phyloP scores from a whole-genome alignment of 1,139 yeast species.

The Blastobotrys aristatus region DNA sequence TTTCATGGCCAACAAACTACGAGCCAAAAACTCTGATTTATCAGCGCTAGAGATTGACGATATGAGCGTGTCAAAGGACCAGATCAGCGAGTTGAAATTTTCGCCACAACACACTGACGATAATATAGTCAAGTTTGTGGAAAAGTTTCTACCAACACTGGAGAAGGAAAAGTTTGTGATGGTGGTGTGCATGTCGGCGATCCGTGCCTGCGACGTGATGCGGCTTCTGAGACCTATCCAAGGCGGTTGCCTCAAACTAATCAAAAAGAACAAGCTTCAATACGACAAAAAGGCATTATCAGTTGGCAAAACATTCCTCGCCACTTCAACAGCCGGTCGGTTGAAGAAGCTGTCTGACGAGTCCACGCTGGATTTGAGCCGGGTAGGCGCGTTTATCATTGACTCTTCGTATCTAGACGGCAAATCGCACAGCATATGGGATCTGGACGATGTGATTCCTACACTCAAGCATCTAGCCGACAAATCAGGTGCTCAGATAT shows the following conservation, averaged over 20 bases:
- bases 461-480: slow-evolving; percentile 25
- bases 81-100: slow-evolving; percentile 49
- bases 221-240: slow-evolving; percentile 44
- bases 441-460: slow-evolving; percentile 36
- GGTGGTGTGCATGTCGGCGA: slow-evolving; percentile 62
- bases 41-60: slow-evolving; percentile 62
- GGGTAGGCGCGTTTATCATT: slow-evolving; percentile 47
- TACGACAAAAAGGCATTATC: slow-evolving; percentile 52
- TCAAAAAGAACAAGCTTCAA: slow-evolving; percentile 58
- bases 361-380: slow-evolving; percentile 33
- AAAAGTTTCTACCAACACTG: slow-evolving; percentile 7
- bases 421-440: slow-evolving; percentile 63
- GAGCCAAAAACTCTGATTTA: slow-evolving; percentile 49
- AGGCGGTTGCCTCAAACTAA: slow-evolving; percentile 54
- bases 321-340: slow-evolving; percentile 64
- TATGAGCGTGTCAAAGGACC: slow-evolving; percentile 43
- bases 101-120: slow-evolving; percentile 44
- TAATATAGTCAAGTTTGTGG: slow-evolving; percentile 44
- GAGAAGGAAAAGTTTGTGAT: slow-evolving; percentile 39
- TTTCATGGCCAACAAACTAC: slow-evolving; percentile 48
- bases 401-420: slow-evolving; percentile 61
- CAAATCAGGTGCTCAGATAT: slow-evolving; percentile 22
- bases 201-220: slow-evolving; percentile 68
- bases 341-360: slow-evolving; percentile 46
- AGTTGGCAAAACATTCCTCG: slow-evolving; percentile 50